Evolutionary conservation across 805 yeast species (phyloP), one percentile per base, ranked within the genome.

Genomic region (Blastobotrys chiropterorum): DNA sequence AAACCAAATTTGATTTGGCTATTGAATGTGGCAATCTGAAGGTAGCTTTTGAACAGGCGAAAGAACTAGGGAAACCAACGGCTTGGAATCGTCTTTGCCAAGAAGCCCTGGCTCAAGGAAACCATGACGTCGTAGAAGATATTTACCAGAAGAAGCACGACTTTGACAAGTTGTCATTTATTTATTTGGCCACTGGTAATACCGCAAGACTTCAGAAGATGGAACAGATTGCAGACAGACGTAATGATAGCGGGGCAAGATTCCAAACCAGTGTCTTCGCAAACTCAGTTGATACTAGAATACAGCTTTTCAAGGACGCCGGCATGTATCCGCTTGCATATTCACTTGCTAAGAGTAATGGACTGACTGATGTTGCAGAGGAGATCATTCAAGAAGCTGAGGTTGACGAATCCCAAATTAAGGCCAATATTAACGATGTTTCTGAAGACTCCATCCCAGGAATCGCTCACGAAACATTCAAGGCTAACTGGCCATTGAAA

Each of bases 1-100:
- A 90, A 68, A 88, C 97, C 42, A 81, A 96, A 69, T 92, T 94
- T 63, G 99, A 94, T 62, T 77, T 94, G 61, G 97, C 99, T 20
- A 76, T 94, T 56, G 97, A 94, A 72, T 87, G 96, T 66, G 92
- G 96, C 60, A 87, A 92, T 67, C 76, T 94, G 59, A 78, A 76
- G 13, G 86, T 86, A 57, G 99, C 98, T n/a, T 73, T 86, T 46
- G 83, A 77, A 51, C 96, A 92, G 74, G 98, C 98, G 44, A 80
- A 81, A 61, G 79, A 80, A 57, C 76, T 94, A 62, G 82, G 88
- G 64, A 77, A 77, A 56, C 71, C 80, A 14, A 72, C 73, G 26
- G 80, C 82, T 53, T 95, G 98, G 97, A 85, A 82, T 56, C 81
- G 79, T 59, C 75, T 94, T 49, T 94, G 90, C 40, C 77, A 78